Evolutionary conservation across 352 stramenopile species (phyloP).

Genomic region (Globisporangium takayamanum): DNA sequence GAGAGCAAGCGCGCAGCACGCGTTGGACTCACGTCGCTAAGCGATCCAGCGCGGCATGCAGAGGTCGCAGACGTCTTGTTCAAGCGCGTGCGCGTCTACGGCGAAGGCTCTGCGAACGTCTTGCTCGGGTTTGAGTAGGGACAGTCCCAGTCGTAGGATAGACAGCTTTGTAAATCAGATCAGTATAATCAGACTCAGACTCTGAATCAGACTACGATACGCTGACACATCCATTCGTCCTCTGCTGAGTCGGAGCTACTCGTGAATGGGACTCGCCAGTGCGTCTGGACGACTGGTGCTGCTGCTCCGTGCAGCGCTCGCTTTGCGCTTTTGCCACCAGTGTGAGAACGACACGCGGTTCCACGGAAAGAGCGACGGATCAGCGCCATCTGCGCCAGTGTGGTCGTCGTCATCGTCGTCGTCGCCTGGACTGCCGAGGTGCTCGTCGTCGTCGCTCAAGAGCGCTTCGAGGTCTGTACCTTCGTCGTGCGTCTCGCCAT

Average conservation of each 20-base stretch:
- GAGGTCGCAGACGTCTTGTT: conserved; percentile 60
- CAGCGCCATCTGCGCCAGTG: neutral
- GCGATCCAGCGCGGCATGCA: conserved; percentile 21
- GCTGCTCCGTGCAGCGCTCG: neutral
- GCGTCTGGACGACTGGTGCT: conserved; percentile 13
- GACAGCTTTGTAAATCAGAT: neutral
- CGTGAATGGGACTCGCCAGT: conserved; percentile 13
- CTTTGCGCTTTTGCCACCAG: conserved; percentile 63
- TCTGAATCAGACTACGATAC: conserved; percentile 1
- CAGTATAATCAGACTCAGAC: no score
- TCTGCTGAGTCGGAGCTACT: neutral
- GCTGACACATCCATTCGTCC: neutral
- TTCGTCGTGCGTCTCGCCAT: conserved; percentile 50
- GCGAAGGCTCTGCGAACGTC: conserved; percentile 38
- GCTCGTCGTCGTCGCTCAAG: conserved; percentile 67
- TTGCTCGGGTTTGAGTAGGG: conserved; percentile 60
- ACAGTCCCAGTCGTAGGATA: neutral
- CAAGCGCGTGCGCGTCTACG: conserved; percentile 51
- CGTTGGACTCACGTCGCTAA: conserved; percentile 9
- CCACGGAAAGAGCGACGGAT: conserved; percentile 58
- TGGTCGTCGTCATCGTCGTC: conserved; percentile 17
- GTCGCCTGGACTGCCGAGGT: conserved; percentile 19
- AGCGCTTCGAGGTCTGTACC: conserved; percentile 52
- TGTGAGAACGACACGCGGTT: conserved; percentile 70
- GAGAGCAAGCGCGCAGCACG: conserved; percentile 36